Percentiles rank a stretch among this genome's conserved stretches.
Evolutionary conservation across 2,329 filamentous ascomycete genomes (phyloP).

Genomic region (Elsinoe arachidis): DNA sequence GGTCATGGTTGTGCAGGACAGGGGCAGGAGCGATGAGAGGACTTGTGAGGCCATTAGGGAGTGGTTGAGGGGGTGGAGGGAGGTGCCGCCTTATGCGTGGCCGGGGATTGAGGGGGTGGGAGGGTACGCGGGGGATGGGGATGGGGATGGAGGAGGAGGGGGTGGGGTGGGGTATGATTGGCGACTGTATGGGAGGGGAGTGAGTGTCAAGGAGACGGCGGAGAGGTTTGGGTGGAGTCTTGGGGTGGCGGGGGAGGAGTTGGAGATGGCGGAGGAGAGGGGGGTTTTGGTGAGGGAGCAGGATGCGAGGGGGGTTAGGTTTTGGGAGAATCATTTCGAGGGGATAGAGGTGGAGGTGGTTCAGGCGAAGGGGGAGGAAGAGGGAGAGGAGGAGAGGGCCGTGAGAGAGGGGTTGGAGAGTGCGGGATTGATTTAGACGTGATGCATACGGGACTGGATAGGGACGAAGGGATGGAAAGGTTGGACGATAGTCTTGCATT

Average conservation of each 20-base stretch:
- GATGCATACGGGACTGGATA: not conserved
- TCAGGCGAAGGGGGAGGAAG: conserved; percentile 2
- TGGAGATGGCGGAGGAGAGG: conserved; percentile 93
- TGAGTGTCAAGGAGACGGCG: conserved; percentile 82
- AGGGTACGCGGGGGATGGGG: conserved; percentile 14
- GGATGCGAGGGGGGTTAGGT: conserved; percentile 79
- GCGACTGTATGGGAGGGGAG: conserved; percentile 67
- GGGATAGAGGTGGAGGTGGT: conserved; percentile 9
- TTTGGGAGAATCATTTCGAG: conserved; percentile 67
- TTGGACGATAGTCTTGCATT: not conserved
- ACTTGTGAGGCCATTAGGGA: conserved; percentile 66
- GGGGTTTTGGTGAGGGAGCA: conserved; percentile 85
- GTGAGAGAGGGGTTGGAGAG: conserved; percentile 5
- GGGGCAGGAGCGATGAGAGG: conserved; percentile 82
- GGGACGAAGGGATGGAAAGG: not conserved
- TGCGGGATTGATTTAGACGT: not conserved
- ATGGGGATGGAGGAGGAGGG: not conserved
- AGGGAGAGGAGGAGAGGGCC: conserved; percentile 7
- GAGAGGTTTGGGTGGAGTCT: conserved; percentile 95
- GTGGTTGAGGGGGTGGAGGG: conserved; percentile 76
- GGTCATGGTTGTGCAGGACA: conserved; percentile 84
- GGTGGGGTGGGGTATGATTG: conserved; percentile 62
- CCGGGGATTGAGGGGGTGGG: conserved; percentile 30
- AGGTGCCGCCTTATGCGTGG: conserved; percentile 46
- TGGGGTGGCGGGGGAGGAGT: conserved; percentile 86